Conservation (phyloP, 2,329 filamentous ascomycete genomes). For the Talaromyces amestolkiae region DNA sequence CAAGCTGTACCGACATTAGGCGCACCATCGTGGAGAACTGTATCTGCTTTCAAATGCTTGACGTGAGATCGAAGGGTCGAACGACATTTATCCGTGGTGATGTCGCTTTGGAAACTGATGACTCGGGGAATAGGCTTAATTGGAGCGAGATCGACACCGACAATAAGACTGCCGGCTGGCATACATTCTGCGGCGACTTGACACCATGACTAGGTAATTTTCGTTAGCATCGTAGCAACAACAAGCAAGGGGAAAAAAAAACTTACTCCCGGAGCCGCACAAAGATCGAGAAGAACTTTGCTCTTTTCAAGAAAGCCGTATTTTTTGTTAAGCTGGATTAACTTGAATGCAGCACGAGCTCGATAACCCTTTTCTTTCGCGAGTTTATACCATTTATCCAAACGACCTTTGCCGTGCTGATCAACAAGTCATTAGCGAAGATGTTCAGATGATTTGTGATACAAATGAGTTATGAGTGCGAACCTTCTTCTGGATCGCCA, state of each 20-base stretch:
- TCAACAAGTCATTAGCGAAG: conserved; percentile 27
- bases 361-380: conserved; percentile 98
- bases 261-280: conserved; percentile 86
- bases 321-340: conserved; percentile 98
- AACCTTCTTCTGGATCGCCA: conserved; percentile 96
- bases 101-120: conserved; percentile 96
- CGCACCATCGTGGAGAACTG: conserved; percentile 92
- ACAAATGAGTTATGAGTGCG: conserved; percentile 10
- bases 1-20: conserved; percentile 97
- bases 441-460: neutral
- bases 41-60: conserved; percentile 95
- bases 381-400: conserved; percentile 98
- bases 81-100: conserved; percentile 94
- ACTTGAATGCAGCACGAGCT: conserved; percentile 93
- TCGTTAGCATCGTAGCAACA: conserved; percentile 24
- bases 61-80: conserved; percentile 84
- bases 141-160: conserved; percentile 89
- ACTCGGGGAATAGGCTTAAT: conserved; percentile 94
- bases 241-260: neutral
- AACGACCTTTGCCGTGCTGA: conserved; percentile 91
- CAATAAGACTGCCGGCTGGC: conserved; percentile 83
- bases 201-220: conserved; percentile 70
- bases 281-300: conserved; percentile 94
- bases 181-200: conserved; percentile 95
- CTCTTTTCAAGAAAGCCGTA: conserved; percentile 98